These are phyloP conservation scores for Luvunga scandens DNA, from an alignment of 345 rosid genomes.

Conservation along the genomic window DNA sequence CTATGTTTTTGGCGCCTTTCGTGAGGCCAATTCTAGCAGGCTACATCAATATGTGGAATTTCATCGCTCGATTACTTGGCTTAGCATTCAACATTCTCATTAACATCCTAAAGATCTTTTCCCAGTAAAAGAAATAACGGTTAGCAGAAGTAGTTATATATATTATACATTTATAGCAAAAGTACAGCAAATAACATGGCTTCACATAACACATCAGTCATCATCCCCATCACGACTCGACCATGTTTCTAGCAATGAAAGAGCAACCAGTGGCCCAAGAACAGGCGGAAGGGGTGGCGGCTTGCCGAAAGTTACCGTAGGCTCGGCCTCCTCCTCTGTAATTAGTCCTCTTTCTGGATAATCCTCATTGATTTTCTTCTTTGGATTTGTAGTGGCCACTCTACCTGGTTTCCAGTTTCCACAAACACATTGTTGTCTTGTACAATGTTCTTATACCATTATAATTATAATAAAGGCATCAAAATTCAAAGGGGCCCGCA, in stretches of 20 bases:
- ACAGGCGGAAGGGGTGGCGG: slow-evolving; percentile 52
- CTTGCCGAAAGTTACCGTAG: slow-evolving; percentile 51
- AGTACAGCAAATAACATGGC: background rate
- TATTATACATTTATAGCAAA: no score
- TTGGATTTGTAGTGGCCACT: slow-evolving; percentile 40
- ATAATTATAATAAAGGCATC: background rate
- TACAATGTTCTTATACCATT: background rate
- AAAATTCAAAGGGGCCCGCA: background rate
- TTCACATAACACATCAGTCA: slow-evolving; percentile 21
- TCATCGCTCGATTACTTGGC: slow-evolving; percentile 30
- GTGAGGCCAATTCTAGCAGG: slow-evolving; percentile 40
- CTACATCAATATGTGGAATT: slow-evolving; percentile 49
- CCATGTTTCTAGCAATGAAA: slow-evolving; percentile 47
- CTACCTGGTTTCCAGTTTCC: slow-evolving; percentile 25
- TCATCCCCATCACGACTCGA: slow-evolving; percentile 41
- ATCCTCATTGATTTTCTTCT: slow-evolving; percentile 28
- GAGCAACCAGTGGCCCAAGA: slow-evolving; percentile 52
- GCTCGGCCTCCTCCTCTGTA: slow-evolving; percentile 35
- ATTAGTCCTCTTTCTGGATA: slow-evolving; percentile 13
- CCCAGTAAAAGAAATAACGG: slow-evolving; percentile 18
- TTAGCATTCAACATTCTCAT: slow-evolving; percentile 33
- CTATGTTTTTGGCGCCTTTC: slow-evolving; percentile 42
- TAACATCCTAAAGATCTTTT: slow-evolving; percentile 37
- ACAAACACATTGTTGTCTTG: background rate
- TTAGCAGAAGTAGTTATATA: no score